phyloP scores from a whole-genome alignment of 2,329 filamentous ascomycete species.

The Penicillium polonicum region DNA sequence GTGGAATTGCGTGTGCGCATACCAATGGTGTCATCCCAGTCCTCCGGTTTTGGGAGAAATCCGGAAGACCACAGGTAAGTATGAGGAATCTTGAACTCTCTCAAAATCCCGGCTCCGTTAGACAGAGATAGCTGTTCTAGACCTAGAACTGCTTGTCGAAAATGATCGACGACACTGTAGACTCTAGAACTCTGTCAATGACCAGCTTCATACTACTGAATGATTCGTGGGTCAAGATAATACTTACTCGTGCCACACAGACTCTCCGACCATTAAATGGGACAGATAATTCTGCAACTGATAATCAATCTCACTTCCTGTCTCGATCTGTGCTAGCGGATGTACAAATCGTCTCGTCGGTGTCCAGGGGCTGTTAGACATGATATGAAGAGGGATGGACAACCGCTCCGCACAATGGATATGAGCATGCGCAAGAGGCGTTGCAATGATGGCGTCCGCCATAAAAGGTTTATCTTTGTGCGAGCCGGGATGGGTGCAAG shows the following conservation, averaged over 20 bases:
- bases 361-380: conserved; percentile 10
- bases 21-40: conserved; percentile 3
- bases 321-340: conserved; percentile 1
- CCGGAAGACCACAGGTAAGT: conserved; percentile 6
- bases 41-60: neutral
- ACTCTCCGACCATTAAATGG: conserved; percentile 1
- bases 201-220: neutral
- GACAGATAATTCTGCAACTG: conserved; percentile 10
- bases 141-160: neutral
- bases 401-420: conserved; percentile 10
- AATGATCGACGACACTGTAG: neutral
- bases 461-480: conserved; percentile 1
- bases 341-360: conserved; percentile 6
- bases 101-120: neutral
- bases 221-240: neutral
- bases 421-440: conserved; percentile 10
- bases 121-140: neutral
- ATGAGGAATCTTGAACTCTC: conserved; percentile 1
- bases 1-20: neutral
- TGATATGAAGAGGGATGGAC: conserved; percentile 10
- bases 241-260: conserved; percentile 7
- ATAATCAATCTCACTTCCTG: neutral
- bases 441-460: conserved; percentile 8
- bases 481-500: neutral
- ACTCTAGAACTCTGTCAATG: neutral